These are phyloP conservation scores for Naganishia randhawae DNA, from an alignment of 768 basidiomycete genomes.

Conservation along the genomic window DNA sequence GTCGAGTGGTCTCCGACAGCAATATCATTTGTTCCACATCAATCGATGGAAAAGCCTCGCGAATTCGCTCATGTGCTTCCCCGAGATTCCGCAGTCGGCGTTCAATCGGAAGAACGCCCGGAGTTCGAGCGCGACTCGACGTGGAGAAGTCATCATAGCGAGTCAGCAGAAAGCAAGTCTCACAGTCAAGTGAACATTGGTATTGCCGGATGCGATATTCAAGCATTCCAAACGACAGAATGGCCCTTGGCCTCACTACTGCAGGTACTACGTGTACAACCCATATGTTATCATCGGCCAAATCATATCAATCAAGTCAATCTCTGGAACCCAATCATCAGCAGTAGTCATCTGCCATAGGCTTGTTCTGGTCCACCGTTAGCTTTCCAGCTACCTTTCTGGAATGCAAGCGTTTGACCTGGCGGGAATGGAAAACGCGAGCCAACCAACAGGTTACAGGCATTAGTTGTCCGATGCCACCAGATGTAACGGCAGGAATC, in stretches of 20 bases:
- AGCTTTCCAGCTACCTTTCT: constrained; percentile 29
- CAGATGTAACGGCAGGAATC: neutral
- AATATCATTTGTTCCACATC: neutral
- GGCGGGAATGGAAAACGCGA: neutral
- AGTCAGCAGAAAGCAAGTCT: no score
- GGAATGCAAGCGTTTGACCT: constrained; percentile 29
- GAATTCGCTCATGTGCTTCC: neutral
- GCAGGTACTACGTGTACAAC: no score
- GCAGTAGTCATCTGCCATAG: neutral
- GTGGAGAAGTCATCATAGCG: neutral
- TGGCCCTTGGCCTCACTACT: no score
- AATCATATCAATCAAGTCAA: neutral
- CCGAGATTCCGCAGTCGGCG: constrained; percentile 3
- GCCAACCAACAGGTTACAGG: neutral
- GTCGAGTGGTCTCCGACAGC: neutral
- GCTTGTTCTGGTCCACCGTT: constrained; percentile 18
- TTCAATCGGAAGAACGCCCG: neutral
- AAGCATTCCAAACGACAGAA: no score
- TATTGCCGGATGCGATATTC: no score
- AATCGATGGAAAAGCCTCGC: neutral
- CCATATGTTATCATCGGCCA: neutral
- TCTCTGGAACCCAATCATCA: neutral
- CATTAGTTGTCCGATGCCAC: neutral
- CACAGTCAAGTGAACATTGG: no score
- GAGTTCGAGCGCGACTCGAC: neutral